Evolutionary conservation across 106 monocot genomes (phyloP).

Genomic region (Allium fistulosum): DNA sequence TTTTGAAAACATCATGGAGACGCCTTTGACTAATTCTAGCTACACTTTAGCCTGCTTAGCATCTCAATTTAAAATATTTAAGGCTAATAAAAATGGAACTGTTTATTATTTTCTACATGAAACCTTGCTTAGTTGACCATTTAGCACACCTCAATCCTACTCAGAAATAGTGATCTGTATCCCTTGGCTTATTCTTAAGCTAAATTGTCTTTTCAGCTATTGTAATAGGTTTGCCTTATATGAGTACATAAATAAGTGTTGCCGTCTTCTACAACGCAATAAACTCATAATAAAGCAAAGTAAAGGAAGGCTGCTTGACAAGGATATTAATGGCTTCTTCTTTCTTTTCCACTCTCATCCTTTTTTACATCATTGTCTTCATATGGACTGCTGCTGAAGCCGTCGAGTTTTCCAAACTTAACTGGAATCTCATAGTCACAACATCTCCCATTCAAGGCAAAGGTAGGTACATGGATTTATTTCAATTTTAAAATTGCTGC

Average conservation of each 20-base stretch:
- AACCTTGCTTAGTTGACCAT: not conserved
- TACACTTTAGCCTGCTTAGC: not conserved
- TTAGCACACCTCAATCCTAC: not conserved
- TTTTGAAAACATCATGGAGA: not conserved
- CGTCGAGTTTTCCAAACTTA: constrained; percentile 40
- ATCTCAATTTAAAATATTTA: not conserved
- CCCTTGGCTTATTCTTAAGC: not conserved
- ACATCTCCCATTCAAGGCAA: constrained; percentile 49
- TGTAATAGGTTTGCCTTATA: not conserved
- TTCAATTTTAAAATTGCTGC: not conserved
- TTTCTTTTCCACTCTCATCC: constrained; percentile 2
- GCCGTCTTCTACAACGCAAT: too few species aligned
- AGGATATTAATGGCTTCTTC: not conserved
- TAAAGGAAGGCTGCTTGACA: not conserved
- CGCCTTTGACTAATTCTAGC: not conserved
- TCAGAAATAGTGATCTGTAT: not conserved
- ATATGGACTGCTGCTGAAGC: constrained; percentile 10
- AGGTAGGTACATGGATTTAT: constrained; percentile 13
- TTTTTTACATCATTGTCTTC: constrained; percentile 2
- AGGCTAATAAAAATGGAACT: not conserved
- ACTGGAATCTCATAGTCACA: constrained; percentile 30
- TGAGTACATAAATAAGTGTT: too few species aligned
- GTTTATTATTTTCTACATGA: not conserved
- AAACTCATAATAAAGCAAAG: not conserved
- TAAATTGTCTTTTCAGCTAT: not conserved